A percentile compares a stretch with the other conserved stretches of the same genome.
These are phyloP conservation scores for Penicillium taxi DNA, from an alignment of 495 filamentous ascomycete genomes.

Conservation along the genomic window DNA sequence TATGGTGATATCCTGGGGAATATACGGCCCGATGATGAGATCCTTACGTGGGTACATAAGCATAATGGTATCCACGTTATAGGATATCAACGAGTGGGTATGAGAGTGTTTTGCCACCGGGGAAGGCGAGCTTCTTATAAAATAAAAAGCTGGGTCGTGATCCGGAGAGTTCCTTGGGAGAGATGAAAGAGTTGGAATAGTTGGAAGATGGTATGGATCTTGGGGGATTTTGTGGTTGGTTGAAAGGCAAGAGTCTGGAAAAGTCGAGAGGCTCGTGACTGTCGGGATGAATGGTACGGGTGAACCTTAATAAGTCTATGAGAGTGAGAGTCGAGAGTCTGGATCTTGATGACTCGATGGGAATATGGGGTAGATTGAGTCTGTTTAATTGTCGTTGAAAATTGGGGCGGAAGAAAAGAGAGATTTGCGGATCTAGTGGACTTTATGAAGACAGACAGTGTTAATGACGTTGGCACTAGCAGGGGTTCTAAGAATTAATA, in stretches of 20 bases:
- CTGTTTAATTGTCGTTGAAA: slow-evolving; percentile 3
- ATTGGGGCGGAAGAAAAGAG: background rate
- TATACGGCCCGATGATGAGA: slow-evolving; percentile 40
- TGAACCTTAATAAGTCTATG: slow-evolving; percentile 21
- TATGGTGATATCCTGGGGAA: slow-evolving; percentile 34
- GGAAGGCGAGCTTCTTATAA: slow-evolving; percentile 25
- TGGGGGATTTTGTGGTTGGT: background rate
- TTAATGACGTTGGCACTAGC: slow-evolving; percentile 11
- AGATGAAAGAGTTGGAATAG: slow-evolving; percentile 12
- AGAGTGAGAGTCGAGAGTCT: slow-evolving; percentile 15
- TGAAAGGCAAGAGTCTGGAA: slow-evolving; percentile 30
- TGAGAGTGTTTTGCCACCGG: slow-evolving; percentile 28
- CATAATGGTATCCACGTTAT: slow-evolving; percentile 35
- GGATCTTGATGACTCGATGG: slow-evolving; percentile 20
- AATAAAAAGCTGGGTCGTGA: slow-evolving; percentile 22
- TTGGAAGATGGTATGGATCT: background rate
- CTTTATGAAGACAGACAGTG: background rate
- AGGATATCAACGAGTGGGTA: slow-evolving; percentile 23
- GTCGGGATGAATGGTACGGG: slow-evolving; percentile 5
- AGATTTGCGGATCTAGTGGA: background rate
- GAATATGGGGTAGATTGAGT: too few relatives aligned
- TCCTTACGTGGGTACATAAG: slow-evolving; percentile 44
- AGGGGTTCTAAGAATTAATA: slow-evolving; percentile 9
- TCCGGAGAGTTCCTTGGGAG: slow-evolving; percentile 22
- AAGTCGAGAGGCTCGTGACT: slow-evolving; percentile 25